Base-by-base conservation (phyloP, 2,329 filamentous ascomycete genomes). In the Decorospora gaudefroyi region DNA sequence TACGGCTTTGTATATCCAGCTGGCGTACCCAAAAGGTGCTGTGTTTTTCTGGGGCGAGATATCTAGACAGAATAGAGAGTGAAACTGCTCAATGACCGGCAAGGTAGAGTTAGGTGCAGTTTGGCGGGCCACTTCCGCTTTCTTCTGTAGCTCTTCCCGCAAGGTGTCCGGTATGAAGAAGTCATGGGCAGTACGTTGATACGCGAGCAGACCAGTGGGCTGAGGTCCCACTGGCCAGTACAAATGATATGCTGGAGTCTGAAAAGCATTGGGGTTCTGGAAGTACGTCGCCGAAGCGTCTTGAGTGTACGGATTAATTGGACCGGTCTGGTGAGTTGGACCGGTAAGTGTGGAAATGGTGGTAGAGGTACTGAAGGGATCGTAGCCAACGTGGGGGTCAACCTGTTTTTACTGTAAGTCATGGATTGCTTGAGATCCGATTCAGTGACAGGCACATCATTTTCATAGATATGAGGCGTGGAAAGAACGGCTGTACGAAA, bases 1-100 rank as follows among this genome's bases (percentile, higher is more conserved):
- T 16, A 86, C 85, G 6, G 91, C 92, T 74, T 97, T 97, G 75
- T 96, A 99, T 0, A 96, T 83, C 90, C 91, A 97, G 59, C 87
- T 96, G 4, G 86, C 83, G 62, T 90, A 95, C 18, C 90, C 90
- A 70, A 96, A 96, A 11, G 87, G 82, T 9, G 82, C 80, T 3
- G 85, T 81, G 55, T 86, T 90, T 68, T 90, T 91, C 55, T 90
- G 83, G 49, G 89, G 84, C 35, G 80, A 86, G 6, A 85, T 88
- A 69, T 97, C 91, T 29, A 99, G 76, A 3, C 92, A 89, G 6
- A 96, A 90, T 8, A 99, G 78, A 3, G 90, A 95, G 70, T 97
- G 91, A 66, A 93, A 97, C 60, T 90, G 86, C 62, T 95, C 90
- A 40, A 97, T 80, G 22, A 77, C 76, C 4, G 90, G 89, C 6